Percentiles rank a stretch among this genome's conserved stretches.
Evolutionary conservation across 768 basidiomycete species (phyloP).

Genomic region (Phlebiopsis flavidoalba): DNA sequence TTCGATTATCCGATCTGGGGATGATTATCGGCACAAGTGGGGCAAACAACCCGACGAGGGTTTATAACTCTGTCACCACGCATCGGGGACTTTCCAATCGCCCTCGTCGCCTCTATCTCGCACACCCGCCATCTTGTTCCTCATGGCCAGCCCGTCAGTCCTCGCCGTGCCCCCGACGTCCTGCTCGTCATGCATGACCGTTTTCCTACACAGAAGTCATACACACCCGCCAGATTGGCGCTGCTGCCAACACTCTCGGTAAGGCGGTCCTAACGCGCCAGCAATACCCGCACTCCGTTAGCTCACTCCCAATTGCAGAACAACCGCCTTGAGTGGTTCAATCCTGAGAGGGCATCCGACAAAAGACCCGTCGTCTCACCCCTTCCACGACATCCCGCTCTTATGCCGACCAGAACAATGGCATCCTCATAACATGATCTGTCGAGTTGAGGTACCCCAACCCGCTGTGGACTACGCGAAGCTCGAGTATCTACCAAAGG

Average conservation of each 20-base stretch:
- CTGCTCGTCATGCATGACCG: slow-evolving; percentile 11
- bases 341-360: slow-evolving; percentile 71
- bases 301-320: slow-evolving; percentile 45
- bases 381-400: slow-evolving; percentile 96
- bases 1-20: slow-evolving; percentile 19
- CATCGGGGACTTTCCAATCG: slow-evolving; percentile 20
- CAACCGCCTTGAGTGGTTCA: slow-evolving; percentile 91
- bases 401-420: slow-evolving; percentile 93
- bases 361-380: slow-evolving; percentile 76
- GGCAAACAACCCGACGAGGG: slow-evolving; percentile 2
- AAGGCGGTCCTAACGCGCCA: slow-evolving; percentile 18
- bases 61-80: slow-evolving; percentile 15
- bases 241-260: slow-evolving; percentile 89
- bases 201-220: slow-evolving; percentile 45
- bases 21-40: slow-evolving; percentile 15
- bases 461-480: slow-evolving; percentile 99
- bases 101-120: slow-evolving; percentile 52
- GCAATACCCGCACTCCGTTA: background rate
- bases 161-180: slow-evolving; percentile 14
- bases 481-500: slow-evolving; percentile 95
- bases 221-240: slow-evolving; percentile 74
- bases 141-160: slow-evolving; percentile 55
- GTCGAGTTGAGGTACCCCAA: slow-evolving; percentile 96
- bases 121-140: slow-evolving; percentile 57
- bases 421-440: slow-evolving; percentile 98